Conservation (phyloP, 768 basidiomycete species). For the Leccinum fibrillosum region DNA sequence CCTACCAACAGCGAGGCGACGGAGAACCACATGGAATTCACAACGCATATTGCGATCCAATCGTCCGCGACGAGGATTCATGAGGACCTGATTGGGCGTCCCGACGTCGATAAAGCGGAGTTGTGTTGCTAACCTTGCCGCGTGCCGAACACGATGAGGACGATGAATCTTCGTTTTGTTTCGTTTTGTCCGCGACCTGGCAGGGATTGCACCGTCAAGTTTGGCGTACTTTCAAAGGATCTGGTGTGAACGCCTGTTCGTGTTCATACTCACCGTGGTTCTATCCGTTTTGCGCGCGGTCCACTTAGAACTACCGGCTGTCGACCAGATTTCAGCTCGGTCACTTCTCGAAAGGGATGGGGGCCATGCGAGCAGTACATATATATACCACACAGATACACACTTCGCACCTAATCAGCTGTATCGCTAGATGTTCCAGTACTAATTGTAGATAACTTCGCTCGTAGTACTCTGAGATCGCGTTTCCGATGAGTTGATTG, state of each 20-base stretch:
- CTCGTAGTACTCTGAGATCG: background rate
- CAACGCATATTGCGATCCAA: constrained; percentile 11
- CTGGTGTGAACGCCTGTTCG: background rate
- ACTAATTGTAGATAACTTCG: background rate
- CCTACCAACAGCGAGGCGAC: background rate
- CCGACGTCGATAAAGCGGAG: background rate
- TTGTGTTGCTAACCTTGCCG: background rate
- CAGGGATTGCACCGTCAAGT: background rate
- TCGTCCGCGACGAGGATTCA: background rate
- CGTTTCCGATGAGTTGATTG: background rate
- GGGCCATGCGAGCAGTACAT: background rate
- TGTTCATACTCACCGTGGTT: background rate
- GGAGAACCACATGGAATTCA: constrained; percentile 1
- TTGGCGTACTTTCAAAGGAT: background rate
- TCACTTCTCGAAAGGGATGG: background rate
- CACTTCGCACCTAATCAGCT: background rate
- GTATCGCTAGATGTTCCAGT: background rate
- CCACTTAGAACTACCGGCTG: background rate
- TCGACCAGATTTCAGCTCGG: background rate
- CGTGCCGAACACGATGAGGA: background rate
- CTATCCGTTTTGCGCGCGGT: background rate
- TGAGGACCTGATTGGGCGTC: background rate
- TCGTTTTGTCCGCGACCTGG: background rate
- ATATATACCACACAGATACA: background rate
- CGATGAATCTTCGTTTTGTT: background rate